Conservation (phyloP, 176 grass and related monocot genomes). For the Elaeis guineensis region DNA sequence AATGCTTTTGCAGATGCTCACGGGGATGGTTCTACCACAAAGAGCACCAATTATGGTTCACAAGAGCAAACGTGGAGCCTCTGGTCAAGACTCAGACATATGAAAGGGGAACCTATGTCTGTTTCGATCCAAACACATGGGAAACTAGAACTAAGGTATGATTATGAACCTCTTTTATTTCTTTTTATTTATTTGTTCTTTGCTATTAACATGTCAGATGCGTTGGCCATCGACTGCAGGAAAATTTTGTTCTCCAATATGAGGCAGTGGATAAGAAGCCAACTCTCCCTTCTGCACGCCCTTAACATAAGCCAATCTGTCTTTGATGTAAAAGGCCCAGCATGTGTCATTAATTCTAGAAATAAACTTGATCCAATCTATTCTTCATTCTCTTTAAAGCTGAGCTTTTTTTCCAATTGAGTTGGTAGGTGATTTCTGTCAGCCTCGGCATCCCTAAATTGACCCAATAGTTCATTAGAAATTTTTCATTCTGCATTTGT, state of each 20-base stretch:
- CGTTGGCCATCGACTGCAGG: conserved; percentile 11
- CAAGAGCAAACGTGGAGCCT: conserved; percentile 59
- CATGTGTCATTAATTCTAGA: too few relatives aligned
- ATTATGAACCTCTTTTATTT: neutral
- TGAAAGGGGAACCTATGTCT: conserved; percentile 76
- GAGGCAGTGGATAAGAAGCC: conserved; percentile 25
- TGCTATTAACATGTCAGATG: neutral
- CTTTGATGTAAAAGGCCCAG: neutral
- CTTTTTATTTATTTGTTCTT: neutral
- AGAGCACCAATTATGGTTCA: conserved; percentile 62
- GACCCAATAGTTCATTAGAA: too few relatives aligned
- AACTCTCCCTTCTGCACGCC: conserved; percentile 1
- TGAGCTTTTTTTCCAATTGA: too few relatives aligned
- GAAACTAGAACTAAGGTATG: conserved; percentile 81
- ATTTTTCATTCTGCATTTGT: too few relatives aligned
- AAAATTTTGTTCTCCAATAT: conserved; percentile 21
- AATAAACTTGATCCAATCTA: too few relatives aligned
- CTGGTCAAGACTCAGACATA: conserved; percentile 56
- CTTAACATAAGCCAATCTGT: neutral
- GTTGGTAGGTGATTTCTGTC: too few relatives aligned
- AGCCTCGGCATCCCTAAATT: too few relatives aligned
- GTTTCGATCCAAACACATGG: conserved; percentile 79
- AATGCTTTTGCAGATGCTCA: conserved; percentile 36
- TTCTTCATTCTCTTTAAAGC: too few relatives aligned
- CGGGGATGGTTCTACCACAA: conserved; percentile 98